Percentiles rank a stretch among this genome's conserved stretches.
phyloP scores from a whole-genome alignment of 495 filamentous ascomycete species.

The Trichoderma virens region DNA sequence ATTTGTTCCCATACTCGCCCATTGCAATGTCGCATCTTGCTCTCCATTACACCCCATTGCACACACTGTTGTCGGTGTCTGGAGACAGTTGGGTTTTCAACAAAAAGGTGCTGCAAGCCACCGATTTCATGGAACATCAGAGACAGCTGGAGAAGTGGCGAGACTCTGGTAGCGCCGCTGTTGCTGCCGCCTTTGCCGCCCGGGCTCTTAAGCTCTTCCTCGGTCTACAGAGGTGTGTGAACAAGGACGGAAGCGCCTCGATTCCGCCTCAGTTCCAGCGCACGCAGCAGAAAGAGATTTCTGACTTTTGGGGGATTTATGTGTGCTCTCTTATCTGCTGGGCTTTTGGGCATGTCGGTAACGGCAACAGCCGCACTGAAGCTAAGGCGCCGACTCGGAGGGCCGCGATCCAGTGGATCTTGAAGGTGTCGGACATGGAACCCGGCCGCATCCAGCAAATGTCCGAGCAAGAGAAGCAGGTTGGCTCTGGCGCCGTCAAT shows the following conservation, averaged over 20 bases:
- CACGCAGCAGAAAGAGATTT: slow-evolving; percentile 28
- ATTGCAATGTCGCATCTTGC: slow-evolving; percentile 40
- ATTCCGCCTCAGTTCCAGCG: slow-evolving; percentile 12
- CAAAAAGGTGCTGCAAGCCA: slow-evolving; percentile 30
- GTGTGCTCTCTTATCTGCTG: slow-evolving; percentile 41
- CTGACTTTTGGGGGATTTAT: slow-evolving; percentile 42
- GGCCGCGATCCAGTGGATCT: slow-evolving; percentile 39
- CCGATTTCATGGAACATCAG: slow-evolving; percentile 31
- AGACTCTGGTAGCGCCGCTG: slow-evolving; percentile 16
- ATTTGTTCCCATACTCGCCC: slow-evolving; percentile 30
- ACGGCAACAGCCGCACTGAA: slow-evolving; percentile 23
- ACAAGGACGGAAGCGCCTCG: slow-evolving; percentile 9
- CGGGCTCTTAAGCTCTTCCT: slow-evolving; percentile 25
- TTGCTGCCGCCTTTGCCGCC: slow-evolving; percentile 26
- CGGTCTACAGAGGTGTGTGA: neutral
- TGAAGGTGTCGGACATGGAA: slow-evolving; percentile 59
- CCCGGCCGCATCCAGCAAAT: slow-evolving; percentile 22
- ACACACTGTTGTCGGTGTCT: slow-evolving; percentile 38
- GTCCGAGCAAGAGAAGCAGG: slow-evolving; percentile 25
- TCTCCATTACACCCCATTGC: slow-evolving; percentile 39
- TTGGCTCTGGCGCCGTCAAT: slow-evolving; percentile 26
- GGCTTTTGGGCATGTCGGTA: slow-evolving; percentile 41
- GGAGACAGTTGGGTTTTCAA: slow-evolving; percentile 43
- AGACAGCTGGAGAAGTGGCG: slow-evolving; percentile 31
- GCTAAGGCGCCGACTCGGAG: slow-evolving; percentile 29